These are phyloP conservation scores for Huntiella savannae DNA, from an alignment of 2,329 filamentous ascomycete species.

Conservation along the genomic window DNA sequence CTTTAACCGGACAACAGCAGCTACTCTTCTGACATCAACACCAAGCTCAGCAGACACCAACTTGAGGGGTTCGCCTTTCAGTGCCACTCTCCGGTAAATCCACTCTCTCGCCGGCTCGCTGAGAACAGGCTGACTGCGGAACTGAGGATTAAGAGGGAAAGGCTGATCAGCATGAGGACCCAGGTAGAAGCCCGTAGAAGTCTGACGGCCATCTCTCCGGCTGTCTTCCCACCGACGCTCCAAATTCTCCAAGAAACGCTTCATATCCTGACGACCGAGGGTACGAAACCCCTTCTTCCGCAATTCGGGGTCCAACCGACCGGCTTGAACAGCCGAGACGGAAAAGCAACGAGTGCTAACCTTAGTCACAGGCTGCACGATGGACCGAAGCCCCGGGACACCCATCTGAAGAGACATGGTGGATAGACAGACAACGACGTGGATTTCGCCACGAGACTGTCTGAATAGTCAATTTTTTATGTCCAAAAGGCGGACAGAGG, in stretches of 20 bases:
- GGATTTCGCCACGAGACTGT: too few relatives aligned
- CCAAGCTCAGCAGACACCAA: constrained; percentile 58
- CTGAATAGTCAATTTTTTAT: not conserved
- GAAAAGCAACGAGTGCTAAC: not conserved
- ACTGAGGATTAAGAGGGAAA: constrained; percentile 57
- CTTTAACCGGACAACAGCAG: constrained; percentile 69
- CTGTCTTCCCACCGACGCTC: constrained; percentile 12
- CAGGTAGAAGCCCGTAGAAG: constrained; percentile 21
- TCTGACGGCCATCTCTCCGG: constrained; percentile 8
- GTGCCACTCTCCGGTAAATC: constrained; percentile 51
- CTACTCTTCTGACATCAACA: constrained; percentile 68
- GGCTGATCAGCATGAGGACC: constrained; percentile 28
- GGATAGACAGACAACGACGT: too few relatives aligned
- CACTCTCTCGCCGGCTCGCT: constrained; percentile 53
- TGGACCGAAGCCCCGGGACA: not conserved
- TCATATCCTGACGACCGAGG: constrained; percentile 10
- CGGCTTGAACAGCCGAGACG: not conserved
- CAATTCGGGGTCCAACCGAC: constrained; percentile 8
- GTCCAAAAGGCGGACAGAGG: not conserved
- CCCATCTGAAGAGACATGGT: not conserved
- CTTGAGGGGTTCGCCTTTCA: constrained; percentile 49
- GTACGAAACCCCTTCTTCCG: constrained; percentile 8
- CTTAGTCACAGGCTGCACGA: not conserved
- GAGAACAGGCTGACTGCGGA: constrained; percentile 53
- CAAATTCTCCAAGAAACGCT: constrained; percentile 11